Evolutionary conservation across 129 eudicot species (phyloP).

Genomic region (Flaveria bidentis): DNA sequence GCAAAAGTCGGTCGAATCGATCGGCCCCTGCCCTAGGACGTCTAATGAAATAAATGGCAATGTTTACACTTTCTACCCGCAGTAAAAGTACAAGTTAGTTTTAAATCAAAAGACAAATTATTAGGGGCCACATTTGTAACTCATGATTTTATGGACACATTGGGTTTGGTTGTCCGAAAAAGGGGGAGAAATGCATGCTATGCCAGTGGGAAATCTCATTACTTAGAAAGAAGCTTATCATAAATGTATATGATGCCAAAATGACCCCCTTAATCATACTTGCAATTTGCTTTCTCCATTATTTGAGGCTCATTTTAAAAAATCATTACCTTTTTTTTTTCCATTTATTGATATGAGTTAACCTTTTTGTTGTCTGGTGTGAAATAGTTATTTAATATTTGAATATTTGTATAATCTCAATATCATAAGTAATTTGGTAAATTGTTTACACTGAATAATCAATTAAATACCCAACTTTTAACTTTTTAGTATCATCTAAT

Average conservation of each 20-base stretch:
- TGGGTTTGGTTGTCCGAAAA: constrained; percentile 32
- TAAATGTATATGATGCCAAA: constrained; percentile 31
- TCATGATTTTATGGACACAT: constrained; percentile 20
- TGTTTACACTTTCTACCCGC: background rate
- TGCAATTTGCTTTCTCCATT: constrained; percentile 6
- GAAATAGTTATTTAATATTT: too few species aligned
- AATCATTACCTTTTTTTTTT: background rate
- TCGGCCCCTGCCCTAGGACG: too few species aligned
- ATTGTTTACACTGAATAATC: background rate
- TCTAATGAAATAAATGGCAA: too few species aligned
- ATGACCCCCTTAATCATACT: constrained; percentile 21
- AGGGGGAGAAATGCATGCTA: constrained; percentile 39
- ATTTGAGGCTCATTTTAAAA: constrained; percentile 19
- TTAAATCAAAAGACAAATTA: constrained; percentile 12
- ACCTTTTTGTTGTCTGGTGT: background rate
- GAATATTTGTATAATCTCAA: background rate
- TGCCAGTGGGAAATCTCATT: constrained; percentile 26
- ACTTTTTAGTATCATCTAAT: too few species aligned
- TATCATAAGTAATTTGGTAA: background rate
- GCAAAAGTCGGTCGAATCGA: too few species aligned
- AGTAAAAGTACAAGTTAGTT: background rate
- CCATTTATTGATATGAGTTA: background rate
- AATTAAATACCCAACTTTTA: background rate
- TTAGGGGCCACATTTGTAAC: constrained; percentile 9
- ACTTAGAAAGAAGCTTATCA: constrained; percentile 22